These are phyloP conservation scores for Penicillium dipodomyicola DNA, from an alignment of 495 filamentous ascomycete genomes.

Conservation along the genomic window DNA sequence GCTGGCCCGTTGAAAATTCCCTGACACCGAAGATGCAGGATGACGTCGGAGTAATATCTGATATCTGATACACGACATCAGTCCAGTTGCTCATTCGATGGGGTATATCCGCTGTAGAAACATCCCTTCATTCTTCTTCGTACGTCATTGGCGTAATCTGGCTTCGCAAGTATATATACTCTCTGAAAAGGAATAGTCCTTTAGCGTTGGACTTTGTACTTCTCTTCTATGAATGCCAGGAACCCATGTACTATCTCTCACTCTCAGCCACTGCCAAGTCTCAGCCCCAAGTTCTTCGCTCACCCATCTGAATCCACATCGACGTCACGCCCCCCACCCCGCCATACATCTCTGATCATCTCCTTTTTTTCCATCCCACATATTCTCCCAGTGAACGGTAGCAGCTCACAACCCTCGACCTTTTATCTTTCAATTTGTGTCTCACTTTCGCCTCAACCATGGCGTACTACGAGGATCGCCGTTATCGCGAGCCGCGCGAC, in stretches of 20 bases:
- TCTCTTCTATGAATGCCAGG: neutral
- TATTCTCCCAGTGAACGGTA: conserved; percentile 19
- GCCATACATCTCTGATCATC: conserved; percentile 13
- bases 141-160: conserved; percentile 6
- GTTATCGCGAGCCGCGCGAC: conserved; percentile 32
- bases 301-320: conserved; percentile 15
- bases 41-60: conserved; percentile 19
- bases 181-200: neutral
- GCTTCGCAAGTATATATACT: conserved; percentile 3
- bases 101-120: neutral
- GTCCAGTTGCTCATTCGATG: conserved; percentile 9
- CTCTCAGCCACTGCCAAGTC: conserved; percentile 21
- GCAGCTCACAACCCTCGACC: conserved; percentile 13
- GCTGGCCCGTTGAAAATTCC: conserved; percentile 16
- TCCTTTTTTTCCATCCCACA: conserved; percentile 4
- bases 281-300: conserved; percentile 6
- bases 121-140: neutral
- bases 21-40: conserved; percentile 18
- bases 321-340: conserved; percentile 30
- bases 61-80: neutral
- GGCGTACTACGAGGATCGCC: conserved; percentile 45
- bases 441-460: conserved; percentile 23
- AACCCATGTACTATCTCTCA: neutral
- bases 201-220: neutral
- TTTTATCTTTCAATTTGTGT: conserved; percentile 10